Evolutionary conservation across 1,284 basidiomycete genomes (phyloP).

Genomic region (Naganishia sp.): DNA sequence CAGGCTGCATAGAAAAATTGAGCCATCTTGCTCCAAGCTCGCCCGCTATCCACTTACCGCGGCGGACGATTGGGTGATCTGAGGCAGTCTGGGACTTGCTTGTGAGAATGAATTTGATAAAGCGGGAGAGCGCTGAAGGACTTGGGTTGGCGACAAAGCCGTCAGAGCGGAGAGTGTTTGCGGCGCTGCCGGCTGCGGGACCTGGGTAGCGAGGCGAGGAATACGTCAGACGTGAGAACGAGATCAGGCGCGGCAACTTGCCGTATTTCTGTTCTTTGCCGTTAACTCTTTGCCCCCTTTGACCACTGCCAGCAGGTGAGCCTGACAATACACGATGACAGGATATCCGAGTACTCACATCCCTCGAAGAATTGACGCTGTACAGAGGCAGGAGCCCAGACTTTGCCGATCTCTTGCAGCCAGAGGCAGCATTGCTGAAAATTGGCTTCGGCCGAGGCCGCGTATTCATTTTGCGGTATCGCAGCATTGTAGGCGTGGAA

Average conservation of each 20-base stretch:
- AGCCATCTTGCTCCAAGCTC: not conserved
- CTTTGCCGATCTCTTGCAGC: constrained; percentile 45
- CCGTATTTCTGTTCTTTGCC: constrained; percentile 3
- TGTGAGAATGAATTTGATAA: no score
- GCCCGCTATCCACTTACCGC: no score
- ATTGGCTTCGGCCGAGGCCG: constrained; percentile 41
- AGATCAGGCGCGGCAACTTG: not conserved
- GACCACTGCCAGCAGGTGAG: constrained; percentile 38
- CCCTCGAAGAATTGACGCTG: constrained; percentile 51
- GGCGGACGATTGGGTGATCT: not conserved
- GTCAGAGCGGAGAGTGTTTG: not conserved
- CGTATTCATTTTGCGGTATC: constrained; percentile 34
- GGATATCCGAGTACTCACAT: constrained; percentile 36
- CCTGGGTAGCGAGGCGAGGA: not conserved
- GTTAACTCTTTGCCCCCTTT: constrained; percentile 42
- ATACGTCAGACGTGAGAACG: not conserved
- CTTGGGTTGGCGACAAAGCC: constrained; percentile 3
- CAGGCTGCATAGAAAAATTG: not conserved
- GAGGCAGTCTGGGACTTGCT: no score
- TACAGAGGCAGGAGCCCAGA: constrained; percentile 48
- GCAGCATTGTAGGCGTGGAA: constrained; percentile 34
- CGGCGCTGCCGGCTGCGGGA: not conserved
- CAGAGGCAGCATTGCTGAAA: constrained; percentile 51
- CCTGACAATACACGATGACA: no score
- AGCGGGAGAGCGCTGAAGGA: constrained; percentile 11